These are phyloP conservation scores for Salix exigua DNA, from an alignment of 345 rosid species.

Conservation along the genomic window DNA sequence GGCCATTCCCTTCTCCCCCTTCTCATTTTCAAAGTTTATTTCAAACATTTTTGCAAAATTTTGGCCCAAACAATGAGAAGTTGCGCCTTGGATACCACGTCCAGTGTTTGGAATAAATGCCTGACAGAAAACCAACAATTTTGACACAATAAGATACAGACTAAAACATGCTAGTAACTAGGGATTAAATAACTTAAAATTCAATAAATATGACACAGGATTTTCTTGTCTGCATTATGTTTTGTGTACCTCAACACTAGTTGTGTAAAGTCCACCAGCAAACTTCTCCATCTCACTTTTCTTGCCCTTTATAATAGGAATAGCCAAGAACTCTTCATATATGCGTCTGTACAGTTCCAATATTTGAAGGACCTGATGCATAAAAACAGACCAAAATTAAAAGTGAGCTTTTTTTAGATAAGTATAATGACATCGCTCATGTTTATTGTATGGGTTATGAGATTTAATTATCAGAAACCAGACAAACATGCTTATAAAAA, in stretches of 20 bases:
- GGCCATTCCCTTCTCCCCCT: conserved; percentile 81
- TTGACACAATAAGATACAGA: background rate
- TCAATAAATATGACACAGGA: background rate
- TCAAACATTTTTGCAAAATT: conserved; percentile 97
- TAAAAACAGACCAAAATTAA: background rate
- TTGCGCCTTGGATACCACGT: conserved; percentile 97
- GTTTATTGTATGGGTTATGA: background rate
- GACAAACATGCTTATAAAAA: background rate
- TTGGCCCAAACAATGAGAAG: conserved; percentile 95
- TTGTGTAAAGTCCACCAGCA: conserved; percentile 97
- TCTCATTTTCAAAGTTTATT: conserved; percentile 84
- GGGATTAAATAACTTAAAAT: background rate
- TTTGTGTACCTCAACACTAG: conserved; percentile 73
- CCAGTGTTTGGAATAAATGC: conserved; percentile 97
- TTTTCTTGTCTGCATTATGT: background rate
- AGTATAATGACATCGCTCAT: background rate
- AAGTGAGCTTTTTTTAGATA: background rate
- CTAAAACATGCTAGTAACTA: background rate
- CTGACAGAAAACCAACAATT: conserved; percentile 37
- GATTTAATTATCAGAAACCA: background rate
- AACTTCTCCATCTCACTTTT: conserved; percentile 97
- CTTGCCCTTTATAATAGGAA: conserved; percentile 88
- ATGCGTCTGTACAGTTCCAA: conserved; percentile 84
- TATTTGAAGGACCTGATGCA: conserved; percentile 60
- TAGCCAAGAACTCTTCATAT: conserved; percentile 86